These are phyloP conservation scores for Fonsecaea monophora DNA, from an alignment of 2,329 filamentous ascomycete species.

Conservation along the genomic window DNA sequence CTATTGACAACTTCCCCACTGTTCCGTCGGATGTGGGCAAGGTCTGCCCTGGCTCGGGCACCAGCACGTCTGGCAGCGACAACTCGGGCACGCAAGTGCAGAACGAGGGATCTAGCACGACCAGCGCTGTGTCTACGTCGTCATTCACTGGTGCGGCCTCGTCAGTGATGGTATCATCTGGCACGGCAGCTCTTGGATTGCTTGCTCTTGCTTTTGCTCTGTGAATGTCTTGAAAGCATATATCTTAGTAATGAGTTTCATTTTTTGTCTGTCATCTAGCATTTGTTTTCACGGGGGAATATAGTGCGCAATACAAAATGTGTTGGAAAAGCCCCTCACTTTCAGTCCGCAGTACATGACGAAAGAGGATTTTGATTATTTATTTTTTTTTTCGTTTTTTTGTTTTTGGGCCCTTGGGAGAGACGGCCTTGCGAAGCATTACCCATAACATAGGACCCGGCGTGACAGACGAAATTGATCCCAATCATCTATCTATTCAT, in stretches of 20 bases:
- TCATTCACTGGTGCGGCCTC: conserved; percentile 35
- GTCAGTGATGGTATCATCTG: conserved; percentile 15
- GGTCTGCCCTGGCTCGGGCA: conserved; percentile 34
- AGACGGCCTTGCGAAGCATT: not conserved
- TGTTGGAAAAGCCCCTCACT: not conserved
- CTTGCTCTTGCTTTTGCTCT: conserved; percentile 15
- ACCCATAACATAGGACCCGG: not conserved
- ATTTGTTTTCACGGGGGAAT: not conserved
- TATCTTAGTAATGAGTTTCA: conserved; percentile 5
- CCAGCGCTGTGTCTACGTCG: conserved; percentile 5
- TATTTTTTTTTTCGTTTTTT: not conserved
- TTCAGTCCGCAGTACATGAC: conserved; percentile 4
- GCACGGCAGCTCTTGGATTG: conserved; percentile 11
- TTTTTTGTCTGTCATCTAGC: conserved; percentile 8
- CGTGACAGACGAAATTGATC: not conserved
- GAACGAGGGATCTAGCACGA: conserved; percentile 19
- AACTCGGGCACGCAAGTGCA: conserved; percentile 3
- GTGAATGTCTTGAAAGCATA: conserved; percentile 11
- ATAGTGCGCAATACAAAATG: conserved; percentile 22
- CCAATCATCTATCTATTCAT: not conserved
- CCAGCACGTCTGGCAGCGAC: conserved; percentile 37
- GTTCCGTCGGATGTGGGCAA: conserved; percentile 37
- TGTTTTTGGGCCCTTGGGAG: not conserved
- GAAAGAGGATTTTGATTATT: not conserved
- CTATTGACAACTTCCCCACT: conserved; percentile 44